A percentile compares a stretch with the other conserved stretches of the same genome.
These are phyloP conservation scores for Cinchona pubescens DNA, from an alignment of 257 asterid species.

Conservation along the genomic window DNA sequence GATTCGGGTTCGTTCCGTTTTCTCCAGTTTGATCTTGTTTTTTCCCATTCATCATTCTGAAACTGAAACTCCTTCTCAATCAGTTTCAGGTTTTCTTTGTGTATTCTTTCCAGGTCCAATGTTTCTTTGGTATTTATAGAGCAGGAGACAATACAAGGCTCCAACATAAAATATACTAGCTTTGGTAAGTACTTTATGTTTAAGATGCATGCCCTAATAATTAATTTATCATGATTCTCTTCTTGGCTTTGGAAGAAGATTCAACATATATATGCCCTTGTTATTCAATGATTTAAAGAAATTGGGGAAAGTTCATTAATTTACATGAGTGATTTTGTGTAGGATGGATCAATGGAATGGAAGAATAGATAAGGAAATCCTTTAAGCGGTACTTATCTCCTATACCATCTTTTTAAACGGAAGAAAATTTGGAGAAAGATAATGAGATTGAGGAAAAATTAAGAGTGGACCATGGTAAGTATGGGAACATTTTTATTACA, in stretches of 20 bases:
- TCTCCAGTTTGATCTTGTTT: slow-evolving; percentile 16
- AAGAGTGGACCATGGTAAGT: background rate
- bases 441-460: background rate
- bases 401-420: background rate
- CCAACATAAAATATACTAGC: background rate
- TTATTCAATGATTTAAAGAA: background rate
- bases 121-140: slow-evolving; percentile 9
- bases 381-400: background rate
- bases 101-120: slow-evolving; percentile 5
- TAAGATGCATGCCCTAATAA: background rate
- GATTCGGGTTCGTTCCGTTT: slow-evolving; percentile 19
- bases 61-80: background rate
- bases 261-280: no score
- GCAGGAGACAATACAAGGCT: background rate
- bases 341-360: background rate
- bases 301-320: background rate
- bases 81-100: background rate
- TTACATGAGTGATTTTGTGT: background rate
- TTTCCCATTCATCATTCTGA: slow-evolving; percentile 16
- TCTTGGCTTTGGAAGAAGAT: no score
- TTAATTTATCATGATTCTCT: no score
- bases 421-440: background rate
- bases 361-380: background rate
- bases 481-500: background rate
- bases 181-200: background rate